A percentile compares a stretch with the other conserved stretches of the same genome.
Evolutionary conservation across 148 eudicot species (phyloP).

Genomic region (Vaccinium myrtillus): DNA sequence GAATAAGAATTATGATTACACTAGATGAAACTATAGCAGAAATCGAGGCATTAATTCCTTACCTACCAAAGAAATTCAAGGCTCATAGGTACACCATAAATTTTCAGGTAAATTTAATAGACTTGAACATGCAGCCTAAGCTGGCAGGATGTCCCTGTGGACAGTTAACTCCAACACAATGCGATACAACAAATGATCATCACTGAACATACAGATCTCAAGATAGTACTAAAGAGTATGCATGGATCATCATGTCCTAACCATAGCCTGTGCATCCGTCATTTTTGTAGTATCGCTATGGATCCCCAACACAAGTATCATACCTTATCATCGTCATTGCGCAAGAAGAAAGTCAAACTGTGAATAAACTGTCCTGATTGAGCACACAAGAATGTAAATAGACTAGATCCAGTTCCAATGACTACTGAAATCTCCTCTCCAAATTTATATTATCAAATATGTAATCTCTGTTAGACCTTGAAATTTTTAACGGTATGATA

Average conservation of each 20-base stretch:
- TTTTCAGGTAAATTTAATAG: neutral
- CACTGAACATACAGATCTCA: neutral
- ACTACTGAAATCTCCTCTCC: neutral
- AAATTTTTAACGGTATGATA: neutral
- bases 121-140: too few species aligned
- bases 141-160: too few species aligned
- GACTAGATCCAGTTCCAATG: neutral
- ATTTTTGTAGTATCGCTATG: neutral
- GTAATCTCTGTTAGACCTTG: neutral
- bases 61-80: neutral
- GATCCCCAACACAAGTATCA: neutral
- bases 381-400: neutral
- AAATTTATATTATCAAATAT: neutral
- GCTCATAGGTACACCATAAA: neutral
- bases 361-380: neutral
- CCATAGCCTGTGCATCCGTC: neutral
- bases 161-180: neutral
- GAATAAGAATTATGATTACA: neutral
- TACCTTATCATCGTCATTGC: neutral
- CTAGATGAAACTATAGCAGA: neutral
- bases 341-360: neutral
- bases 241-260: neutral
- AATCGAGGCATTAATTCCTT: neutral
- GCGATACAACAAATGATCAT: neutral
- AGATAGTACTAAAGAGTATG: neutral